Conservation (phyloP, 2,329 filamentous ascomycete species). For the Arthroderma uncinatum region DNA sequence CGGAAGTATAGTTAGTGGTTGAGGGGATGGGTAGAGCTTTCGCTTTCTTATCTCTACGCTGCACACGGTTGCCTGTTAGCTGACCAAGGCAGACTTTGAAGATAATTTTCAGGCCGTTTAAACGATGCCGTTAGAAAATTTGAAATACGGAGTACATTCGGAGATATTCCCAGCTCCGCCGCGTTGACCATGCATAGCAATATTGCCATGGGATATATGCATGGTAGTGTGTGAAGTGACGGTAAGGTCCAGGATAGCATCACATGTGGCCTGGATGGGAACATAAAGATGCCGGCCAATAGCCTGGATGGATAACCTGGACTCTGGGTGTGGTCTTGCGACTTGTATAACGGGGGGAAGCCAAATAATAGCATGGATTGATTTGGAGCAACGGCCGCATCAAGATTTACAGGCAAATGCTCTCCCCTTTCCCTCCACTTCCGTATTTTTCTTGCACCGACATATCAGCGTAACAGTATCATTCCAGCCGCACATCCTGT, state of each 20-base stretch:
- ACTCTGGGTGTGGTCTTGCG: not conserved
- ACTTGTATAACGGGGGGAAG: not conserved
- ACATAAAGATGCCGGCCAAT: too few relatives aligned
- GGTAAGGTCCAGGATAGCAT: too few relatives aligned
- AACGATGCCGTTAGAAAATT: not conserved
- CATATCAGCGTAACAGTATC: not conserved
- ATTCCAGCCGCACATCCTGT: not conserved
- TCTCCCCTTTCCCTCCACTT: not conserved
- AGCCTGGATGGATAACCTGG: not conserved
- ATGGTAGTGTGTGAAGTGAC: too few relatives aligned
- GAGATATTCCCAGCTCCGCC: not conserved
- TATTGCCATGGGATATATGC: not conserved
- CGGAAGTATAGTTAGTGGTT: not conserved
- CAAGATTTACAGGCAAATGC: not conserved
- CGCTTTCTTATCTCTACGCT: not conserved
- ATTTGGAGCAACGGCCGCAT: not conserved
- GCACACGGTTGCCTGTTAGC: not conserved
- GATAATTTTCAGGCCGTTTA: not conserved
- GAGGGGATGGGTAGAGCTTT: not conserved
- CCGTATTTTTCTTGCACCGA: not conserved
- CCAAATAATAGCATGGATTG: not conserved
- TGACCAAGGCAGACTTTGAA: not conserved
- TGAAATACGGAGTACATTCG: not conserved
- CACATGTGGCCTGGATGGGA: too few relatives aligned
- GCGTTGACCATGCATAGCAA: not conserved